Percentiles rank a stretch among this genome's conserved stretches.
phyloP scores from a whole-genome alignment of 495 filamentous ascomycete species.

The Neurospora sp. region DNA sequence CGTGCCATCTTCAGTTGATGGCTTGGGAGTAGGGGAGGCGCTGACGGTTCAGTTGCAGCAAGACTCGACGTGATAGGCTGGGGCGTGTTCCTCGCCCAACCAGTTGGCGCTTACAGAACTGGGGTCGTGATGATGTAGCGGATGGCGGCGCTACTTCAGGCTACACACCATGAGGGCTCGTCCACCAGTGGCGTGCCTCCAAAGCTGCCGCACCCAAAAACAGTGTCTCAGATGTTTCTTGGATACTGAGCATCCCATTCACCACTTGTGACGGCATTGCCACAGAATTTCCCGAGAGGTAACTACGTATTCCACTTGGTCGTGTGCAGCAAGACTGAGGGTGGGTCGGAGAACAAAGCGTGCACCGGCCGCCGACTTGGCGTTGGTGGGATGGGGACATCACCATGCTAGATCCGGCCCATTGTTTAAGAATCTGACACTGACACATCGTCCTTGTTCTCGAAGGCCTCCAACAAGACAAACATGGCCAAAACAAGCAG shows the following conservation, averaged over 20 bases:
- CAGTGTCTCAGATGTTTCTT: slow-evolving; percentile 41
- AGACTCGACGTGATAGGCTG: slow-evolving; percentile 37
- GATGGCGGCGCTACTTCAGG: slow-evolving; percentile 34
- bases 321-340: not conserved
- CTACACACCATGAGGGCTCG: slow-evolving; percentile 20
- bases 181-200: slow-evolving; percentile 35
- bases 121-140: slow-evolving; percentile 32
- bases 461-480: not conserved
- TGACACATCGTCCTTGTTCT: not conserved
- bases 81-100: slow-evolving; percentile 13
- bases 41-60: slow-evolving; percentile 20
- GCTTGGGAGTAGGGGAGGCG: slow-evolving; percentile 1
- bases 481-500: not conserved
- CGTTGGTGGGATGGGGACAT: not conserved
- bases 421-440: not conserved
- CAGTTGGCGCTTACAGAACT: slow-evolving; percentile 44
- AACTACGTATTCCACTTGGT: not conserved
- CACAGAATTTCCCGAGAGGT: slow-evolving; percentile 27
- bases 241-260: slow-evolving; percentile 18
- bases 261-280: slow-evolving; percentile 23
- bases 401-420: not conserved
- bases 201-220: slow-evolving; percentile 32
- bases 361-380: not conserved
- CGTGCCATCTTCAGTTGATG: slow-evolving; percentile 2
- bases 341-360: not conserved